phyloP scores from a whole-genome alignment of 345 rosid genomes.

The Clarkia xantiana region DNA sequence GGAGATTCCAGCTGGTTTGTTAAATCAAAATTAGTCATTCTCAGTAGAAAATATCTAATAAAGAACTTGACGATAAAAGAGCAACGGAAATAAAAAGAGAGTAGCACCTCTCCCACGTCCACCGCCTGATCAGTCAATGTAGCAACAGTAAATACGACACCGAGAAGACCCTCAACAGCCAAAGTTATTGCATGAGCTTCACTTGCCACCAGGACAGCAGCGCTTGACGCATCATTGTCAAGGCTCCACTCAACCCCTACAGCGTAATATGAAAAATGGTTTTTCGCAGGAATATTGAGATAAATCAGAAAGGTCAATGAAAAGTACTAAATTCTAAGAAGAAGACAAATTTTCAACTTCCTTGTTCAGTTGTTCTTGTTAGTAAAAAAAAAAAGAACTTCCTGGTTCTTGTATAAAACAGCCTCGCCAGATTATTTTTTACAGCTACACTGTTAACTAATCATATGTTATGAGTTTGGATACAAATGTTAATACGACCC shows the following conservation, averaged over 20 bases:
- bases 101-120: slow-evolving; percentile 72
- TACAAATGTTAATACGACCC: no score
- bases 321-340: no score
- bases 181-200: slow-evolving; percentile 95
- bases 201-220: slow-evolving; percentile 95
- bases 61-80: slow-evolving; percentile 4
- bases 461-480: no score
- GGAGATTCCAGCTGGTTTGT: slow-evolving; percentile 77
- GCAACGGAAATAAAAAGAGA: slow-evolving; percentile 9
- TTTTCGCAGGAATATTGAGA: background rate
- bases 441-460: no score
- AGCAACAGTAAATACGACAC: slow-evolving; percentile 88
- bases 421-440: no score
- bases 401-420: no score
- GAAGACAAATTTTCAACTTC: no score
- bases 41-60: background rate
- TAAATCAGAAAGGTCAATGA: no score
- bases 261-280: slow-evolving; percentile 5
- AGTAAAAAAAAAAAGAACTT: no score
- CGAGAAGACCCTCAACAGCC: slow-evolving; percentile 90
- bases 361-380: no score
- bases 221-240: slow-evolving; percentile 93
- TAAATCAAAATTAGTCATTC: slow-evolving; percentile 13
- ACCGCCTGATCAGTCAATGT: slow-evolving; percentile 95
- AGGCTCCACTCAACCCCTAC: slow-evolving; percentile 97